phyloP scores from a whole-genome alignment of 176 grass and related monocot genomes.

The Olyra latifolia region DNA sequence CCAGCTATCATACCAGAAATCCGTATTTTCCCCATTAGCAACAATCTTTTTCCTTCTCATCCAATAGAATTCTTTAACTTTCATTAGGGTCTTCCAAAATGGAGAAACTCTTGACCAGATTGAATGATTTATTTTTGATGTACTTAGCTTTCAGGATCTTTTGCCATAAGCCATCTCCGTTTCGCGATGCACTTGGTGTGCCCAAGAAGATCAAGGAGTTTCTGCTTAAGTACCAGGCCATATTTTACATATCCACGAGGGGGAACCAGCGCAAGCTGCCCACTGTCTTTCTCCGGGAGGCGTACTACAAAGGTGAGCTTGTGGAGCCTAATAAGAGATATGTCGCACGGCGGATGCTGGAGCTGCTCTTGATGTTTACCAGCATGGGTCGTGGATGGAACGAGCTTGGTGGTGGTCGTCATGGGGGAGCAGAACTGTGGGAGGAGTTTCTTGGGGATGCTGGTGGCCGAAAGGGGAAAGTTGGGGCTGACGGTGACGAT shows the following conservation, averaged over 20 bases:
- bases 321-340: constrained; percentile 60
- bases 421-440: constrained; percentile 38
- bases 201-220: constrained; percentile 96
- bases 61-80: too few relatives aligned
- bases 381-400: constrained; percentile 65
- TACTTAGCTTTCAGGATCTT: too few relatives aligned
- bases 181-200: constrained; percentile 61
- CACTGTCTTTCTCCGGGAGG: constrained; percentile 81
- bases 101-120: too few relatives aligned
- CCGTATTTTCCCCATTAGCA: too few relatives aligned
- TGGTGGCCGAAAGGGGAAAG: constrained; percentile 17
- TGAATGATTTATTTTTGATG: too few relatives aligned
- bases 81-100: too few relatives aligned
- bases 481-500: constrained; percentile 26
- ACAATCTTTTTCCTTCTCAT: too few relatives aligned
- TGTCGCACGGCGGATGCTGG: constrained; percentile 48
- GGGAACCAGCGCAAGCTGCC: constrained; percentile 87
- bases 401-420: constrained; percentile 23
- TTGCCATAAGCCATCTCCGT: too few relatives aligned
- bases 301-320: constrained; percentile 74
- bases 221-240: constrained; percentile 78
- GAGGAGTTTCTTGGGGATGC: constrained; percentile 41
- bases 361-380: constrained; percentile 82
- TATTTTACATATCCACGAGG: constrained; percentile 88
- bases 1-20: too few relatives aligned